Evolutionary conservation across 1,139 yeast genomes (phyloP).

Genomic region (Scheffersomyces titani): DNA sequence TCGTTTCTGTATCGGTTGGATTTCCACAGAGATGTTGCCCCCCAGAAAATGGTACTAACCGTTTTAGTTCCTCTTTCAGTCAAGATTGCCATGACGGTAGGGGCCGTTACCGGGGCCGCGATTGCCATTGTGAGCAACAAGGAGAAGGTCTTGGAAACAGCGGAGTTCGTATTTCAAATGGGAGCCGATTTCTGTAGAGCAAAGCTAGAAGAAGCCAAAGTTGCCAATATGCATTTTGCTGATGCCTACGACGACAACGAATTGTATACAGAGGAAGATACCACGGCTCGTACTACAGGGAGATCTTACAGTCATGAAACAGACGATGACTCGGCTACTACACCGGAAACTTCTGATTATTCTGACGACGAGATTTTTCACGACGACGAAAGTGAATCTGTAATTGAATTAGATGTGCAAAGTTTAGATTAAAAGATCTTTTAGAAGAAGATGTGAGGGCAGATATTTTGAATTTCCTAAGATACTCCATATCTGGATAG

Average conservation of each 20-base stretch:
- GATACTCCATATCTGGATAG: slow-evolving; percentile 1
- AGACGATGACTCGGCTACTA: slow-evolving; percentile 21
- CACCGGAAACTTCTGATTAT: slow-evolving; percentile 27
- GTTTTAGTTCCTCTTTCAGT: slow-evolving; percentile 37
- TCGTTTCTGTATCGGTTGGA: slow-evolving; percentile 5
- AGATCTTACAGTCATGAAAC: slow-evolving; percentile 7
- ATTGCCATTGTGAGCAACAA: slow-evolving; percentile 35
- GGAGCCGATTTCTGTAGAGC: slow-evolving; percentile 39
- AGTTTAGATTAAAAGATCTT: slow-evolving; percentile 12
- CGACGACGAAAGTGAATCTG: slow-evolving; percentile 5
- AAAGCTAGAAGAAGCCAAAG: slow-evolving; percentile 24
- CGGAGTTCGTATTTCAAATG: slow-evolving; percentile 32
- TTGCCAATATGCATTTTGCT: slow-evolving; percentile 26
- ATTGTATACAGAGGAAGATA: slow-evolving; percentile 12
- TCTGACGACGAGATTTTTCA: slow-evolving; percentile 14
- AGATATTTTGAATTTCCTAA: not conserved
- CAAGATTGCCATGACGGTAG: slow-evolving; percentile 40
- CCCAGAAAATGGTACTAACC: slow-evolving; percentile 10
- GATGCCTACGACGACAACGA: slow-evolving; percentile 27
- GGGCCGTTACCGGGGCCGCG: slow-evolving; percentile 42
- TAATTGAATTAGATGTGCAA: slow-evolving; percentile 8
- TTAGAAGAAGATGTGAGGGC: not conserved
- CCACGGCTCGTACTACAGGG: slow-evolving; percentile 2
- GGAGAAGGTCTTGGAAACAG: slow-evolving; percentile 33
- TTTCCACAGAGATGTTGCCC: not conserved